A percentile compares a stretch with the other conserved stretches of the same genome.
Conservation (phyloP, 108 stramenopile genomes). For the Nitzschia palea region DNA sequence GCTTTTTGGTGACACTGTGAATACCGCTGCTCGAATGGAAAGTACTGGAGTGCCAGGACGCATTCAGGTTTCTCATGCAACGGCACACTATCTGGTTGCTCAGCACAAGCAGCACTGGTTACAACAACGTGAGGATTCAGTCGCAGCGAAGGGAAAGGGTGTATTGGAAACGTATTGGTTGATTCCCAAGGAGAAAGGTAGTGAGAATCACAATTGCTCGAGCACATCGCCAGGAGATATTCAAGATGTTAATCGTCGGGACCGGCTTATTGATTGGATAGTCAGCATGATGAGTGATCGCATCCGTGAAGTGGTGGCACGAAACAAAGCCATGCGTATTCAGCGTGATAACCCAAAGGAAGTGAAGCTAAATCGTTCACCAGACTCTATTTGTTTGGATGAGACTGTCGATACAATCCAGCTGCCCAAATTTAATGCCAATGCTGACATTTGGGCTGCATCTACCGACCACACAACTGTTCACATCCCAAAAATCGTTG, state of each 20-base stretch:
- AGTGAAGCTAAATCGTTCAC: no score
- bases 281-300: no score
- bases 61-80: slow-evolving; percentile 12
- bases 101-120: slow-evolving; percentile 17
- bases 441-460: not conserved
- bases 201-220: not conserved
- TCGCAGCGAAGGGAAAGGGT: slow-evolving; percentile 51
- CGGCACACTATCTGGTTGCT: slow-evolving; percentile 15
- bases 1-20: slow-evolving; percentile 21
- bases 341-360: no score
- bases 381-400: no score
- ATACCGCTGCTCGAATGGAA: slow-evolving; percentile 18
- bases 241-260: not conserved
- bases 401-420: not conserved
- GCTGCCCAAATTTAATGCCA: not conserved
- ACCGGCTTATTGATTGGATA: not conserved
- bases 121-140: slow-evolving; percentile 4
- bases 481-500: slow-evolving; percentile 1
- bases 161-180: slow-evolving; percentile 46
- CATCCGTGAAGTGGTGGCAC: no score
- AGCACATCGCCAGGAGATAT: not conserved
- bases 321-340: no score
- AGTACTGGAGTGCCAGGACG: slow-evolving; percentile 10
- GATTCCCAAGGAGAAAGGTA: not conserved
- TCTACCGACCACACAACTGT: slow-evolving; percentile 10